A percentile compares a stretch with the other conserved stretches of the same genome.
These are phyloP conservation scores for Dictyophora rubrovolvata DNA, from an alignment of 768 basidiomycete species.

Conservation along the genomic window DNA sequence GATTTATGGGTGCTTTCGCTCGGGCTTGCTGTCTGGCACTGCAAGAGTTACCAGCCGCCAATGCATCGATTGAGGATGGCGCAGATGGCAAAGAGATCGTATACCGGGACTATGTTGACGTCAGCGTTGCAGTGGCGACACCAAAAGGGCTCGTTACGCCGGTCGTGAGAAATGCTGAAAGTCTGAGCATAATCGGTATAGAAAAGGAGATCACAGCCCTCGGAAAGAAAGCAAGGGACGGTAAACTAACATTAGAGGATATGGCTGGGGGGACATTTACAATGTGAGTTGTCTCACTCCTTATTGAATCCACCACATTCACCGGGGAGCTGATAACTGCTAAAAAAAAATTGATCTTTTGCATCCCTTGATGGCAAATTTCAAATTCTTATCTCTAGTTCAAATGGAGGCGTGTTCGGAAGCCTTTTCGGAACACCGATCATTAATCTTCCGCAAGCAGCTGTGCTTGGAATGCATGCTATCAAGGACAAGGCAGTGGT, in stretches of 20 bases:
- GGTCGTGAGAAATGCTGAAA: conserved; percentile 84
- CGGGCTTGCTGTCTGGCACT: conserved; percentile 76
- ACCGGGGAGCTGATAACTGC: background rate
- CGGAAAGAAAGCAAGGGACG: conserved; percentile 91
- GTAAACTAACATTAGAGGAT: conserved; percentile 93
- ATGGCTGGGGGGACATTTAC: conserved; percentile 99
- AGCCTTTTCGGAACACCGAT: conserved; percentile 98
- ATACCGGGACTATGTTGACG: conserved; percentile 84
- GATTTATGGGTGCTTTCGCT: conserved; percentile 97
- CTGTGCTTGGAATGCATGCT: conserved; percentile 93
- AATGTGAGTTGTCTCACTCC: conserved; percentile 49
- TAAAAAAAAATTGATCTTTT: background rate
- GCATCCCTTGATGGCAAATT: background rate
- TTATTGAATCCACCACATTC: background rate
- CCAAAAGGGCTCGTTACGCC: conserved; percentile 97
- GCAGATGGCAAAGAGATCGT: conserved; percentile 60
- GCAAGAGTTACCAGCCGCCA: conserved; percentile 86
- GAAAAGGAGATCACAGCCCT: conserved; percentile 87
- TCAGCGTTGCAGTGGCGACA: conserved; percentile 93
- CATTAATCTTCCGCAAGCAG: conserved; percentile 92
- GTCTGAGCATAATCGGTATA: conserved; percentile 78
- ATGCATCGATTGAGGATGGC: conserved; percentile 76
- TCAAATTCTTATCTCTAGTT: conserved; percentile 36
- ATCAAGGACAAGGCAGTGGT: conserved; percentile 90
- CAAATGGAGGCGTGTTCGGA: conserved; percentile 98